Percentiles rank a stretch among this genome's conserved stretches.
Evolutionary conservation across 2,329 filamentous ascomycete species (phyloP).

Genomic region (Colletotrichum sidae): DNA sequence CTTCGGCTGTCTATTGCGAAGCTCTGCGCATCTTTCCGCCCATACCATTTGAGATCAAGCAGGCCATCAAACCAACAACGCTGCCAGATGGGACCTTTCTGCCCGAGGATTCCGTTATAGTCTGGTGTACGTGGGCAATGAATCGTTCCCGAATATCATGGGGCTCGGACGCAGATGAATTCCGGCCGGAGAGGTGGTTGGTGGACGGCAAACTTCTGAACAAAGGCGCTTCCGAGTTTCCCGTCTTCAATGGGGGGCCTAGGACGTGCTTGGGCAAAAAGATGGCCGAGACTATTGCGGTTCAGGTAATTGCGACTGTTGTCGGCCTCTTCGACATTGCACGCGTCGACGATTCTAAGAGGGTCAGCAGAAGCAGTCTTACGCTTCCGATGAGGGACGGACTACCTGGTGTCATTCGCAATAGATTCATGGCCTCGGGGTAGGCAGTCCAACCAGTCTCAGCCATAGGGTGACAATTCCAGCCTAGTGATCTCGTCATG

Average conservation of each 20-base stretch:
- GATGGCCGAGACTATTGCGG: slow-evolving; percentile 72
- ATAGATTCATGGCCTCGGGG: neutral
- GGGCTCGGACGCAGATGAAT: slow-evolving; percentile 66
- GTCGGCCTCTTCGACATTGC: slow-evolving; percentile 63
- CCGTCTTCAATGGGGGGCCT: slow-evolving; percentile 74
- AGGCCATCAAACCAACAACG: slow-evolving; percentile 62
- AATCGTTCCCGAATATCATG: slow-evolving; percentile 67
- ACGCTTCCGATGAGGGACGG: slow-evolving; percentile 74
- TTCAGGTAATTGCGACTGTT: slow-evolving; percentile 65
- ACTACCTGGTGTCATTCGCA: slow-evolving; percentile 58
- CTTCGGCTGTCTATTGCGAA: slow-evolving; percentile 72
- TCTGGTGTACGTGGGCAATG: slow-evolving; percentile 75
- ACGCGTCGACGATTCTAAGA: slow-evolving; percentile 56
- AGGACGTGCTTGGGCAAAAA: slow-evolving; percentile 71
- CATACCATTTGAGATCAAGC: slow-evolving; percentile 75
- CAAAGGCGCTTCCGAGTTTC: slow-evolving; percentile 66
- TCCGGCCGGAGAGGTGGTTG: slow-evolving; percentile 70
- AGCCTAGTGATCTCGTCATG: too few species aligned
- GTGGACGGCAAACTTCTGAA: slow-evolving; percentile 53
- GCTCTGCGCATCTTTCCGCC: slow-evolving; percentile 71
- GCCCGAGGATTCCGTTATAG: slow-evolving; percentile 63
- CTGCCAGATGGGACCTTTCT: slow-evolving; percentile 72
- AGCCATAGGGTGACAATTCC: too few species aligned
- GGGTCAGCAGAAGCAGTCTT: slow-evolving; percentile 69
- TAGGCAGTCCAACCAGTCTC: too few species aligned